Conservation (phyloP, 768 basidiomycete species). For the Pulveroboletus ravenelii region DNA sequence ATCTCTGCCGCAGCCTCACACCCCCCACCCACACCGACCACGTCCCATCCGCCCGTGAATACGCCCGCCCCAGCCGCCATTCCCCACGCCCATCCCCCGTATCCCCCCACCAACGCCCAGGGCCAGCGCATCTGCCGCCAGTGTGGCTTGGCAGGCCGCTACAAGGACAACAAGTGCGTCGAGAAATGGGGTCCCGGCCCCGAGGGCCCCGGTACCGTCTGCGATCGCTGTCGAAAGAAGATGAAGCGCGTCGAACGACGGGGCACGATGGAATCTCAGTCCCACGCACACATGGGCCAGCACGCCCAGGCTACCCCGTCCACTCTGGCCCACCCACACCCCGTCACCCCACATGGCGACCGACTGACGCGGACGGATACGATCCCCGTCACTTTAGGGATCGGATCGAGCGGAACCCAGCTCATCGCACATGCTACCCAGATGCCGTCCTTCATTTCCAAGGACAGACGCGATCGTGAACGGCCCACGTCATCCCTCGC, state of each 20-base stretch:
- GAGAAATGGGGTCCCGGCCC: constrained; percentile 88
- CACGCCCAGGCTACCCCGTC: constrained; percentile 2
- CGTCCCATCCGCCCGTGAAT: constrained; percentile 5
- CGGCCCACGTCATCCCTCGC: constrained; percentile 25
- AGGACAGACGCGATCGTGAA: constrained; percentile 27
- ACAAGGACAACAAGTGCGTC: constrained; percentile 82
- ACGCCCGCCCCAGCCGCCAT: background rate
- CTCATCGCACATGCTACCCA: constrained; percentile 22
- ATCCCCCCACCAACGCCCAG: constrained; percentile 42
- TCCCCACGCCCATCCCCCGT: constrained; percentile 15
- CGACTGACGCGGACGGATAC: constrained; percentile 29
- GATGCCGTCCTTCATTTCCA: constrained; percentile 22
- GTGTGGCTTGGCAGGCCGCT: constrained; percentile 67
- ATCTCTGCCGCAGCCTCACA: too few relatives aligned
- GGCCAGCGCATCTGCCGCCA: constrained; percentile 77
- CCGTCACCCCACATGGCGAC: constrained; percentile 17
- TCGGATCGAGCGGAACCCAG: constrained; percentile 26
- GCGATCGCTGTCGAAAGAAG: constrained; percentile 82
- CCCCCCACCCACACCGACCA: background rate
- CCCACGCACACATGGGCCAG: constrained; percentile 15
- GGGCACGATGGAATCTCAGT: constrained; percentile 51
- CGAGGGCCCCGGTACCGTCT: constrained; percentile 78
- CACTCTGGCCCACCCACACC: constrained; percentile 17
- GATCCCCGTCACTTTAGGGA: constrained; percentile 25
- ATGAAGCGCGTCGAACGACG: constrained; percentile 80